phyloP scores from a whole-genome alignment of 805 yeast genomes.

The Metschnikowia continentalis region DNA sequence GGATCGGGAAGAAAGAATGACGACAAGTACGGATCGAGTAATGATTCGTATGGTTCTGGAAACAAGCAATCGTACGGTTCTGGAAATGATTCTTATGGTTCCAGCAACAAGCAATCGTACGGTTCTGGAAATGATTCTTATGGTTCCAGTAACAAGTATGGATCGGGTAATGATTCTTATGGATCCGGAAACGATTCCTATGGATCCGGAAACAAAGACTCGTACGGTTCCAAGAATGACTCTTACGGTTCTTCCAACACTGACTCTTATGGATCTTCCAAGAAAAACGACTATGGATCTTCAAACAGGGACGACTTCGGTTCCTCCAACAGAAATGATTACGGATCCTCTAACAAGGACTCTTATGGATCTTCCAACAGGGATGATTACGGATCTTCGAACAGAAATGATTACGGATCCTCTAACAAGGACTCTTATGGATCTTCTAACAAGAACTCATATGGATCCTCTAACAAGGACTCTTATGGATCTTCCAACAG shows the following conservation, averaged over 20 bases:
- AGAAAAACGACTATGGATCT: constrained; percentile 1
- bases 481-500: constrained; percentile 19
- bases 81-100: constrained; percentile 19
- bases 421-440: constrained; percentile 20
- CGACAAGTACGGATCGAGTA: constrained; percentile 21
- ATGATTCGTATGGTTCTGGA: constrained; percentile 20
- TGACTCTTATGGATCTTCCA: constrained; percentile 11
- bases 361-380: constrained; percentile 16
- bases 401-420: constrained; percentile 11
- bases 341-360: constrained; percentile 18
- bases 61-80: constrained; percentile 20
- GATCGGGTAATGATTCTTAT: constrained; percentile 11
- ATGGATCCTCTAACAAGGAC: constrained; percentile 12
- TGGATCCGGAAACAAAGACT: constrained; percentile 19
- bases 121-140: constrained; percentile 19
- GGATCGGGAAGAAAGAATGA: constrained; percentile 11
- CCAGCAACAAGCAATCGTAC: constrained; percentile 15
- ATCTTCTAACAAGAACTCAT: constrained; percentile 19
- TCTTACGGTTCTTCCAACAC: constrained; percentile 21
- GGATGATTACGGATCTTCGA: constrained; percentile 12
- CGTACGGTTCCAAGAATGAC: constrained; percentile 6
- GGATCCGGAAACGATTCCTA: constrained; percentile 20
- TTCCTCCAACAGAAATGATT: constrained; percentile 12
- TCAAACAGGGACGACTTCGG: constrained; percentile 11
- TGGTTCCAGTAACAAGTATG: constrained; percentile 17